A percentile compares a stretch with the other conserved stretches of the same genome.
Evolutionary conservation across 441 rosid genomes (phyloP).

Genomic region (Aleurites moluccanus): DNA sequence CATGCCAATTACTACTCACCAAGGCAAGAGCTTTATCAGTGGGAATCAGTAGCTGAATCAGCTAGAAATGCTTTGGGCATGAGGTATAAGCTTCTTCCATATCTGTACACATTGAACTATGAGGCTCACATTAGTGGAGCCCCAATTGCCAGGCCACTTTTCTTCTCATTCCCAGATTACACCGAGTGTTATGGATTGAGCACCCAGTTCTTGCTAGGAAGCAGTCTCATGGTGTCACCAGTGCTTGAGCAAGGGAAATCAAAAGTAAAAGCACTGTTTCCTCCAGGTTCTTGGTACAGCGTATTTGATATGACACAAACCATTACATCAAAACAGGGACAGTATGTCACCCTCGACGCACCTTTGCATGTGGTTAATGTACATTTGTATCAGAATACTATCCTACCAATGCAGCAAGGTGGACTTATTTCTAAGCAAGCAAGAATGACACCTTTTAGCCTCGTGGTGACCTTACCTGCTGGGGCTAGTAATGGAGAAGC

Average conservation of each 20-base stretch:
- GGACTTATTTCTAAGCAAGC: conserved; percentile 83
- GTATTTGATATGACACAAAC: conserved; percentile 66
- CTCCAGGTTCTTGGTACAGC: conserved; percentile 94
- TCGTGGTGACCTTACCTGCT: conserved; percentile 69
- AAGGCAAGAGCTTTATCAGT: conserved; percentile 94
- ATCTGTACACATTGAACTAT: conserved; percentile 77
- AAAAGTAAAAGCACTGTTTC: conserved; percentile 72
- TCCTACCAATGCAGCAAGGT: conserved; percentile 92
- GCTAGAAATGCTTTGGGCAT: conserved; percentile 93
- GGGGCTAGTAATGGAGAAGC: conserved; percentile 66
- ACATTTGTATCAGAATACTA: conserved; percentile 76
- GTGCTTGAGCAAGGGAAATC: conserved; percentile 80
- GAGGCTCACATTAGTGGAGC: conserved; percentile 83
- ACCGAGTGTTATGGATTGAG: conserved; percentile 64
- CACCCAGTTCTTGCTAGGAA: conserved; percentile 91
- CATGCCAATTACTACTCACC: conserved; percentile 95
- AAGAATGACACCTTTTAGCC: conserved; percentile 75
- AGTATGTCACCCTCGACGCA: conserved; percentile 61
- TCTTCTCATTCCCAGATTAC: conserved; percentile 87
- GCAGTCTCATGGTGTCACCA: conserved; percentile 88
- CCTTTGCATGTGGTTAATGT: conserved; percentile 81
- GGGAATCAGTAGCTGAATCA: conserved; percentile 75
- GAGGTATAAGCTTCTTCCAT: conserved; percentile 88
- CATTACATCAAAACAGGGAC: conserved; percentile 51
- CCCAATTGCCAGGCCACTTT: conserved; percentile 91